Evolutionary conservation across 345 rosid genomes (phyloP).

Genomic region (Arabidopsis suecica): DNA sequence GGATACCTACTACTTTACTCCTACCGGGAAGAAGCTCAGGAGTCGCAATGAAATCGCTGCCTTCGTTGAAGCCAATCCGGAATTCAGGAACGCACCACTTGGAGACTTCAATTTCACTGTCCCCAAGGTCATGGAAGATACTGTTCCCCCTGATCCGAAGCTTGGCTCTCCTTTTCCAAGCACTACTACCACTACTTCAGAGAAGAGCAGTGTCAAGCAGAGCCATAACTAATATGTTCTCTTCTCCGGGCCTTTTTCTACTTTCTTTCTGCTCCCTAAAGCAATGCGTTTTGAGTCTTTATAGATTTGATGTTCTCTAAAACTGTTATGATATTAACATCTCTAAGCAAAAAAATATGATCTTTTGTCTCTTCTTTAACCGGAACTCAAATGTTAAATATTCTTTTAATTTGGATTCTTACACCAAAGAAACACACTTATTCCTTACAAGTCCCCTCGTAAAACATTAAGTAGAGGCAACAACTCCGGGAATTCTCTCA

Average conservation of each 20-base stretch:
- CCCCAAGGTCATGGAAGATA: slow-evolving; percentile 87
- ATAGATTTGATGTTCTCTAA: not conserved
- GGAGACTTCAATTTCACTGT: slow-evolving; percentile 61
- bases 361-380: slow-evolving; percentile 7
- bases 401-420: slow-evolving; percentile 3
- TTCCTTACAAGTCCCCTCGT: not conserved
- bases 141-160: slow-evolving; percentile 58
- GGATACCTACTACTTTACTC: slow-evolving; percentile 84
- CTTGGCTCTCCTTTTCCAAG: not conserved
- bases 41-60: slow-evolving; percentile 66
- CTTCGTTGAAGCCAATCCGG: slow-evolving; percentile 57
- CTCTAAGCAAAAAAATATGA: not conserved
- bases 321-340: not conserved
- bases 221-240: not conserved
- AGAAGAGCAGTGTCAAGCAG: not conserved
- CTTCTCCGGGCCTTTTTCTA: not conserved
- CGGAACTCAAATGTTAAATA: slow-evolving; percentile 19
- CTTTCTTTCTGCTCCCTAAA: not conserved
- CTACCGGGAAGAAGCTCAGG: slow-evolving; percentile 76
- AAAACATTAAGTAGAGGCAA: not conserved
- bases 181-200: not conserved
- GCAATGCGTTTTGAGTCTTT: slow-evolving; percentile 5
- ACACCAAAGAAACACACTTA: not conserved
- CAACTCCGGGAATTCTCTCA: slow-evolving; percentile 15
- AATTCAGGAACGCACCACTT: slow-evolving; percentile 52